Evolutionary conservation across 176 grass and related monocot species (phyloP), one percentile per base, ranked within the genome.

Genomic region (Phragmites australis): DNA sequence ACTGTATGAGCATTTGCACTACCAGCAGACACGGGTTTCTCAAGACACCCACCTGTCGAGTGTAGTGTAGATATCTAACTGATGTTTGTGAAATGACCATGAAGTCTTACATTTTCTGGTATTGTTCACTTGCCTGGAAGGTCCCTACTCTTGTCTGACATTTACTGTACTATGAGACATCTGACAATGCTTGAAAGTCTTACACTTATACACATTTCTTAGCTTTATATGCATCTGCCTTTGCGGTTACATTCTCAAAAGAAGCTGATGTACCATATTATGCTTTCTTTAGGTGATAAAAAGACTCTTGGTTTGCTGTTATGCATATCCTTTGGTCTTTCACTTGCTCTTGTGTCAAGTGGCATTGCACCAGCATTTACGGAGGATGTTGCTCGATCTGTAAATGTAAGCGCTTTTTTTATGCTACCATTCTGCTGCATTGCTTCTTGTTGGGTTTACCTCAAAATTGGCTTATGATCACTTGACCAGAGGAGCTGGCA

Each of bases 291-390:
- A 97, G 95, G 92, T 89, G 95, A 86, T 55, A 97, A 97, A 89
- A 71, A 42, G 79, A 80, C 81, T 77, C 39, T 97, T 82, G 74
- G 81, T 83, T 83, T 89, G 60, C 65, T 89, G 63, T 55, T 90
- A 75, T 91, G 61, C 70, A 42, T 62, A 80, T 61, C 87, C 15
- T 87, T 97, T 85, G 90, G 86, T 72, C n/a, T 94, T 64, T 68
- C 92, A 81, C 81, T 97, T 72, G 74, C 78, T 37, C 81, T 87
- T n/a, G 90, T 89, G 82, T 89, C 88, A 78, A 89, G 51, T 73
- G 95, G 90, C 50, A 54, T 93, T 71, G 60, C 89, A 22, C 92
- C 92, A 63, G 68, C 95, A 94, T 97, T 91, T 84, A 94, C 91
- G 0, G 92, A 94, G 66, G 95, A 97, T 58, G 85, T 93, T 45